Evolutionary conservation across 305 asterid genomes (phyloP).

Genomic region (Euphrasia arctica): DNA sequence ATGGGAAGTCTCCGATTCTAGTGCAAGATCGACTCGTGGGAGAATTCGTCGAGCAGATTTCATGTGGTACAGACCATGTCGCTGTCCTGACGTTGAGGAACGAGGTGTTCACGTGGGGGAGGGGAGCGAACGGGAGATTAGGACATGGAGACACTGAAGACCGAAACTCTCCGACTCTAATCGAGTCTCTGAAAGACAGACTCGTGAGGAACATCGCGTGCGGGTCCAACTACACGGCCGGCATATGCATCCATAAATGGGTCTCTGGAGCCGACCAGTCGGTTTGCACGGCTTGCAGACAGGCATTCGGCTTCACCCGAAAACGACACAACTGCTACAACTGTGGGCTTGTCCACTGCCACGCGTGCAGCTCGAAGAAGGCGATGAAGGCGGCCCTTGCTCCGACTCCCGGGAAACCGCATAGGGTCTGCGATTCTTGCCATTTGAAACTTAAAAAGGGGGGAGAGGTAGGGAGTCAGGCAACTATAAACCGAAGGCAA

Average conservation of each 20-base stretch:
- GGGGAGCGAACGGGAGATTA: slow-evolving; percentile 81
- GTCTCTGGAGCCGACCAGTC: slow-evolving; percentile 93
- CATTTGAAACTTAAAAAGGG: slow-evolving; percentile 64
- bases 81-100: slow-evolving; percentile 76
- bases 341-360: slow-evolving; percentile 91
- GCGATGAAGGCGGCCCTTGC: slow-evolving; percentile 84
- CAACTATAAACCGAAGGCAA: slow-evolving; percentile 37
- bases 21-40: slow-evolving; percentile 83
- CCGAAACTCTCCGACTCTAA: slow-evolving; percentile 60
- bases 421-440: slow-evolving; percentile 87
- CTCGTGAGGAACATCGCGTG: slow-evolving; percentile 73
- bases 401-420: slow-evolving; percentile 93
- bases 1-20: slow-evolving; percentile 67
- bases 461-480: slow-evolving; percentile 40
- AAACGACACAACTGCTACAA: slow-evolving; percentile 84
- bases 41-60: slow-evolving; percentile 86
- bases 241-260: slow-evolving; percentile 92
- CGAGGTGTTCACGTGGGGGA: slow-evolving; percentile 88
- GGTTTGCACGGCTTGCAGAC: slow-evolving; percentile 72
- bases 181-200: slow-evolving; percentile 77
- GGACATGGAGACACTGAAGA: slow-evolving; percentile 88
- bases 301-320: slow-evolving; percentile 84
- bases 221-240: slow-evolving; percentile 76
- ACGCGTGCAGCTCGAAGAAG: slow-evolving; percentile 81
- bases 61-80: slow-evolving; percentile 70